Conservation (phyloP, 1,284 basidiomycete genomes). For the Malassezia japonica region DNA sequence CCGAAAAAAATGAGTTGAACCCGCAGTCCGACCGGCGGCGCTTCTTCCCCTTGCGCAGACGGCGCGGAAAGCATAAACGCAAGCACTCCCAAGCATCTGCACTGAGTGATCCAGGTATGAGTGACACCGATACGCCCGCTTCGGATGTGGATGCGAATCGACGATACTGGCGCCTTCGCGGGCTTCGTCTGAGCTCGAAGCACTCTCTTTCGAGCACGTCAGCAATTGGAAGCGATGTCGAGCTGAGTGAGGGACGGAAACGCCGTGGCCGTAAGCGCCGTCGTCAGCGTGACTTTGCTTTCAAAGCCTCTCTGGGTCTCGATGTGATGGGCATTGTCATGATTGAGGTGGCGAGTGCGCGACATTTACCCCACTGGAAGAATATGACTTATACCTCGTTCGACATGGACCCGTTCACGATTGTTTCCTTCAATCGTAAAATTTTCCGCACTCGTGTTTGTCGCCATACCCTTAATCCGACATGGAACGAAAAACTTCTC, state of each 20-base stretch:
- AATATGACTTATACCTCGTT: constrained; percentile 62
- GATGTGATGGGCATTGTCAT: constrained; percentile 91
- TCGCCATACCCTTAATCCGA: constrained; percentile 61
- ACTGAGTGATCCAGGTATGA: too few relatives aligned
- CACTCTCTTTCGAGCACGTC: not conserved
- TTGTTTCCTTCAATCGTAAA: constrained; percentile 91
- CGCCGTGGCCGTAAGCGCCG: not conserved
- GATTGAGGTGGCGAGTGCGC: constrained; percentile 63
- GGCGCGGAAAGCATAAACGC: too few relatives aligned
- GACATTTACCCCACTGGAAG: constrained; percentile 72
- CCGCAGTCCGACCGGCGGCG: too few relatives aligned
- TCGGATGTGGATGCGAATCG: not conserved
- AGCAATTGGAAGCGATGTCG: not conserved
- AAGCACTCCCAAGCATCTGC: too few relatives aligned
- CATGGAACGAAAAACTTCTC: constrained; percentile 89
- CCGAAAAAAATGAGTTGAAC: too few relatives aligned
- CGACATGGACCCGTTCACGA: constrained; percentile 97
- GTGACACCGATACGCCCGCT: too few relatives aligned
- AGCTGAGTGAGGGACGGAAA: not conserved
- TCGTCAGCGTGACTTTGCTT: constrained; percentile 35
- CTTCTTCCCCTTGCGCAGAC: too few relatives aligned
- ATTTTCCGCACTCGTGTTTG: constrained; percentile 74
- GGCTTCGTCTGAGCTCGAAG: not conserved
- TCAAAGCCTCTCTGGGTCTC: constrained; percentile 56
- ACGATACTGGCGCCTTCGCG: not conserved